Evolutionary conservation across 176 grass and related monocot species (phyloP), one percentile per base, ranked within the genome.

Genomic region (Pontederia paniculata): DNA sequence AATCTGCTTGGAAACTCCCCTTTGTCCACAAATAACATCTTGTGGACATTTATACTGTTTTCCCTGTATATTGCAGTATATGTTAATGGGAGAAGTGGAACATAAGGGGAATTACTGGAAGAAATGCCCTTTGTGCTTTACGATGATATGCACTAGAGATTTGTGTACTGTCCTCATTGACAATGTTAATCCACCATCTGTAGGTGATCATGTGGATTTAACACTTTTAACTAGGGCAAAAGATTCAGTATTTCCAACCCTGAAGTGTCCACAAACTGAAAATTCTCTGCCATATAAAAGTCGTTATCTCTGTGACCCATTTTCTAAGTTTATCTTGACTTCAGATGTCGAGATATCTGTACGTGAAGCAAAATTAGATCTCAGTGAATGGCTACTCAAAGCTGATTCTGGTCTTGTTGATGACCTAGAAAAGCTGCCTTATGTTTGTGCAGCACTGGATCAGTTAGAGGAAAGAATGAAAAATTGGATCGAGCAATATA

Each of bases 11-110:
- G 93, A 98, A 51, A 81, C 45, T 17, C 93, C 86, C 55, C 73
- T 98, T 54, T 98, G 86, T 57, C 93, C 93, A 10, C 93, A 91
- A 72, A 84, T 91, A 52, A 98, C 93, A 54, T 88, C 93, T 62
- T 98, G 93, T 25, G 93, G 93, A 48, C 93, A 98, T 78, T 88
- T 98, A 74, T 98, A 88, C 56, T 98, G 93, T 67, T 98, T 98
- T 63, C 86, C 93, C 43, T 98, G 93, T 54, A 98, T 98, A 69
- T 78, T 98, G 54, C 77, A 43, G 43, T 98, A 98, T 69, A 54
- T 98, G 41, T 62, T 77, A 23, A 80, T 82, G 61, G 86, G 77
- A 21, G 81, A 88, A 52, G 93, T 79, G 74, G 78, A 84, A 63
- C 71, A 66, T 65, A 91, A 45, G 80, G 80, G 83, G 57, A 83